A percentile compares a stretch with the other conserved stretches of the same genome.
Conservation (phyloP, 179 eudicot species). For the Silene vulgaris region DNA sequence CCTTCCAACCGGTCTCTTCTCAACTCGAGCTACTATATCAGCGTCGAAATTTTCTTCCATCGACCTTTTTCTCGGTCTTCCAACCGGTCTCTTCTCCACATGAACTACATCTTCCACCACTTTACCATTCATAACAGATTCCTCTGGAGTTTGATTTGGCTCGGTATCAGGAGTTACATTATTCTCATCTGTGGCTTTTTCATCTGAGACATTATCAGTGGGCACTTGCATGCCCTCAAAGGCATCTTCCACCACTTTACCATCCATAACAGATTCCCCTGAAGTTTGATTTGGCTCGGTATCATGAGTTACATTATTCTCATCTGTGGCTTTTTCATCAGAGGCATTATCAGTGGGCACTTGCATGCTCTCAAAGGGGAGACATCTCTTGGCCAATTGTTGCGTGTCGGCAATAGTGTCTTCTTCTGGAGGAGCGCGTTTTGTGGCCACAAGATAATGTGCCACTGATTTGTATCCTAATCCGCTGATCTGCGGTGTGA, state of each 20-base stretch:
- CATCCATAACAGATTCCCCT: not conserved
- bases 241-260: conserved; percentile 14
- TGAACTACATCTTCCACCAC: not conserved
- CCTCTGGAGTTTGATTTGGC: not conserved
- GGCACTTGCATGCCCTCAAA: conserved; percentile 34
- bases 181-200: conserved; percentile 7
- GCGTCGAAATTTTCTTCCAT: conserved; percentile 1
- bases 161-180: not conserved
- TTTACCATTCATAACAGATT: not conserved
- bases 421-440: conserved; percentile 32
- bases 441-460: conserved; percentile 67
- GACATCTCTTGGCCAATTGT: conserved; percentile 48
- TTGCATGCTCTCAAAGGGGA: conserved; percentile 39
- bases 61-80: conserved; percentile 1
- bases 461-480: conserved; percentile 83
- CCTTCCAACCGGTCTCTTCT: not conserved
- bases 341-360: conserved; percentile 15
- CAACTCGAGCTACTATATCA: not conserved
- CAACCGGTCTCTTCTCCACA: not conserved
- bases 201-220: conserved; percentile 12
- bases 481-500: conserved; percentile 36
- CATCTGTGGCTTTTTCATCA: conserved; percentile 15
- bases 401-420: conserved; percentile 26
- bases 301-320: not conserved
- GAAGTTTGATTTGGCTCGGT: not conserved